A percentile compares a stretch with the other conserved stretches of the same genome.
phyloP scores from a whole-genome alignment of 192 early-diverging fungal genomes.

The Thamnidium elegans region DNA sequence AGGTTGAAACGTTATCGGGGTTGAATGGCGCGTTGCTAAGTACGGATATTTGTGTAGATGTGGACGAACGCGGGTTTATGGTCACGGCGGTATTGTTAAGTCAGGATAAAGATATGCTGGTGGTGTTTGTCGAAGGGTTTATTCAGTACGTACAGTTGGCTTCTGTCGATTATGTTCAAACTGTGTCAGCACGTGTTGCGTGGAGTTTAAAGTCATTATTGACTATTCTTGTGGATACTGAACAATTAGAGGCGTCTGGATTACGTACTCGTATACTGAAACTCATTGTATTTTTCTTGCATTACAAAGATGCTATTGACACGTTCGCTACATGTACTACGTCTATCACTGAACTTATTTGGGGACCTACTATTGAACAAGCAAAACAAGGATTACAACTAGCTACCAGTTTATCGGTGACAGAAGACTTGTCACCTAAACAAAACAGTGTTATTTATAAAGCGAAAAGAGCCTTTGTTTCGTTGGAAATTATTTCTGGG shows the following conservation, averaged over 20 bases:
- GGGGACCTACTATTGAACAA: conserved; percentile 12
- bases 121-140: background rate
- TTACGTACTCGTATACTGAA: background rate
- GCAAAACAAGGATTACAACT: background rate
- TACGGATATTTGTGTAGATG: conserved; percentile 1
- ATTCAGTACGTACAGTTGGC: conserved; percentile 7
- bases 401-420: background rate
- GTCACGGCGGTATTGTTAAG: background rate
- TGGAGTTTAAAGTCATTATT: conserved; percentile 1
- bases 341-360: background rate
- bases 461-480: conserved; percentile 7
- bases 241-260: background rate
- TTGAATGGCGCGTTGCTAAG: background rate
- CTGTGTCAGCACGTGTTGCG: background rate
- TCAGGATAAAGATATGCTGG: background rate
- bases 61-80: conserved; percentile 1
- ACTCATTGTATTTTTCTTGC: background rate
- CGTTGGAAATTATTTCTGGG: conserved; percentile 2
- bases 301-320: conserved; percentile 14
- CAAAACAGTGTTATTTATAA: background rate
- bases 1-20: background rate
- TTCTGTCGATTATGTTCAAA: background rate
- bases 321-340: background rate
- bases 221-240: background rate
- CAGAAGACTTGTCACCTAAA: background rate